Percentiles rank a stretch among this genome's conserved stretches.
Evolutionary conservation across 164 flowering plant genomes (phyloP).

Genomic region (Liquidambar formosana): DNA sequence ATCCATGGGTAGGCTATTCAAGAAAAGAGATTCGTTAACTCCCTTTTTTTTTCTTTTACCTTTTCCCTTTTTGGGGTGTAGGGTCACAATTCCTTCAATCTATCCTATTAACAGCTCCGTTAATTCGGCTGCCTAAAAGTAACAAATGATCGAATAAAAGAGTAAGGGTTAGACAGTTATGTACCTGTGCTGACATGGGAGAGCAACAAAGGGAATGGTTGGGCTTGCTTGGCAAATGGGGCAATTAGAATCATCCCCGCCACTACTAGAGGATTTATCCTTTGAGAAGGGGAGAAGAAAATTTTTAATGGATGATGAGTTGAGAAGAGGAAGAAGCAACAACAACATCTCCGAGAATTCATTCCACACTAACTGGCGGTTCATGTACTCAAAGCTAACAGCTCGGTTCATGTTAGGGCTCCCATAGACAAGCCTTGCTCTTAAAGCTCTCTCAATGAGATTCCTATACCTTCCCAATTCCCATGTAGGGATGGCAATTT

Average conservation of each 20-base stretch:
- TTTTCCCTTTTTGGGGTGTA: no score
- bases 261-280: conserved; percentile 67
- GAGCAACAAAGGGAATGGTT: conserved; percentile 78
- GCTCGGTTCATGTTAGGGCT: conserved; percentile 91
- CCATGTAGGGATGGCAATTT: no score
- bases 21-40: no score
- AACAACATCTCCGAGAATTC: conserved; percentile 97
- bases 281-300: conserved; percentile 82
- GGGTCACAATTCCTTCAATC: no score
- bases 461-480: conserved; percentile 90
- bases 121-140: no score
- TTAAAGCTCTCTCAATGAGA: conserved; percentile 84
- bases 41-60: no score
- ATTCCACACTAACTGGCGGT: conserved; percentile 98
- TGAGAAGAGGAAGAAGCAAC: conserved; percentile 93
- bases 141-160: not conserved
- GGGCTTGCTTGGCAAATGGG: conserved; percentile 86
- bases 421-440: conserved; percentile 93
- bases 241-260: conserved; percentile 56
- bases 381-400: conserved; percentile 99
- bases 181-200: conserved; percentile 97
- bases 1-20: no score
- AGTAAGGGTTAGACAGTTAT: not conserved
- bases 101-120: no score
- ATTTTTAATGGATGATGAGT: conserved; percentile 77